Conservation (phyloP, 768 basidiomycete species). For the Trametes cinnabarina region DNA sequence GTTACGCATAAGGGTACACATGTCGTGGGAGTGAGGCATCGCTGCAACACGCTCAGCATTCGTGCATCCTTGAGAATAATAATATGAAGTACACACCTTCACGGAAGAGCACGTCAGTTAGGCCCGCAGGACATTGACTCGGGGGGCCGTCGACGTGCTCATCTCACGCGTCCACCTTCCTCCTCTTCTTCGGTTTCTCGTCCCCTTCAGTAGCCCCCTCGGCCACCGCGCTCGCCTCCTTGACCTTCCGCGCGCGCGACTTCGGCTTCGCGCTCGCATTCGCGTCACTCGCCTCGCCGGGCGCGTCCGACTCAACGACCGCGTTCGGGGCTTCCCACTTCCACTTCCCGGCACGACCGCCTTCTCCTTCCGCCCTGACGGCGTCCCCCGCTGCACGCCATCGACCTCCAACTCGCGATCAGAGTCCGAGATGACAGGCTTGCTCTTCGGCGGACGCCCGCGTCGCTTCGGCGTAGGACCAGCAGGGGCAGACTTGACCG, state of each 20-base stretch:
- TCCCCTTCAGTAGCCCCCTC: conserved; percentile 15
- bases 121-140: no score
- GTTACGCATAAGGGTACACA: conserved; percentile 4
- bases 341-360: neutral
- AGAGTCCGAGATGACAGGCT: conserved; percentile 21
- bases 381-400: neutral
- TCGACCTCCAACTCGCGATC: conserved; percentile 21
- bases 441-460: conserved; percentile 24
- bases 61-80: no score
- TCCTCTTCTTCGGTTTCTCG: conserved; percentile 28
- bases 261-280: conserved; percentile 9
- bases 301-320: conserved; percentile 23
- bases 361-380: conserved; percentile 6
- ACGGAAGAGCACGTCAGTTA: no score
- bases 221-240: conserved; percentile 13
- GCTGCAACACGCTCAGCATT: no score
- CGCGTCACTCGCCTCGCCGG: conserved; percentile 10
- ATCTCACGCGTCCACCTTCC: conserved; percentile 19
- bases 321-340: conserved; percentile 12
- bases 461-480: conserved; percentile 12
- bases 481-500: conserved; percentile 15
- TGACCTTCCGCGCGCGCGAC: conserved; percentile 13
- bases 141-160: no score
- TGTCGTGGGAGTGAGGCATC: neutral
- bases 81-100: no score